A percentile compares a stretch with the other conserved stretches of the same genome.
These are phyloP conservation scores for Capsicum pubescens DNA, from an alignment of 257 asterid species.

Conservation along the genomic window DNA sequence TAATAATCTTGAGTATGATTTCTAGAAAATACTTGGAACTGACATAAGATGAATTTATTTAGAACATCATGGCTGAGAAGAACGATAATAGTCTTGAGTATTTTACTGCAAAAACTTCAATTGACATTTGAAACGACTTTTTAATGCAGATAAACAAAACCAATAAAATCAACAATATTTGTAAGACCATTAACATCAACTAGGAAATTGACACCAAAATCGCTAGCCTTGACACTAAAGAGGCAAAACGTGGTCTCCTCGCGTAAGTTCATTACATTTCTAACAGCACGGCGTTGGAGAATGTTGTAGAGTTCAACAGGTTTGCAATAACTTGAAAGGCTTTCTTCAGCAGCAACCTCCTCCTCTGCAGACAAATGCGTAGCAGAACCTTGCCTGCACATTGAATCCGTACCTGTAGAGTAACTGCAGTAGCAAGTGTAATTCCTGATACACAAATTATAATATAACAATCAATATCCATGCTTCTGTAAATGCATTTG, in stretches of 20 bases:
- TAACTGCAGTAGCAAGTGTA: constrained; percentile 83
- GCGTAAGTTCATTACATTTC: constrained; percentile 57
- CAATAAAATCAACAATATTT: constrained; percentile 14
- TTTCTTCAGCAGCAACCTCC: constrained; percentile 92
- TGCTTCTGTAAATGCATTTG: constrained; percentile 34
- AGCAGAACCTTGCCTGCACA: constrained; percentile 94
- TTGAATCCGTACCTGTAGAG: constrained; percentile 77
- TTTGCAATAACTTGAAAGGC: constrained; percentile 91
- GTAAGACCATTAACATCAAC: constrained; percentile 19
- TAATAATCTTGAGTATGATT: background rate
- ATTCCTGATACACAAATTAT: constrained; percentile 57
- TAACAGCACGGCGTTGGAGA: constrained; percentile 86
- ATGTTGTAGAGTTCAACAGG: constrained; percentile 96
- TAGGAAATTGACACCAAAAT: background rate
- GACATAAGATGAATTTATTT: background rate
- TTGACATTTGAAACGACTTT: constrained; percentile 17
- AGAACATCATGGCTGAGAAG: background rate
- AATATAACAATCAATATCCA: constrained; percentile 41
- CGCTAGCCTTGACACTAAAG: background rate
- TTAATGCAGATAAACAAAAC: constrained; percentile 12
- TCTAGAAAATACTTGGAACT: constrained; percentile 15
- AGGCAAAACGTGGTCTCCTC: background rate
- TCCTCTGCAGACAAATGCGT: constrained; percentile 86
- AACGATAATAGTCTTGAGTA: background rate
- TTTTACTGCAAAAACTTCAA: background rate